phyloP scores from a whole-genome alignment of 2,329 filamentous ascomycete genomes.

The Conoideocrella luteorostrata region DNA sequence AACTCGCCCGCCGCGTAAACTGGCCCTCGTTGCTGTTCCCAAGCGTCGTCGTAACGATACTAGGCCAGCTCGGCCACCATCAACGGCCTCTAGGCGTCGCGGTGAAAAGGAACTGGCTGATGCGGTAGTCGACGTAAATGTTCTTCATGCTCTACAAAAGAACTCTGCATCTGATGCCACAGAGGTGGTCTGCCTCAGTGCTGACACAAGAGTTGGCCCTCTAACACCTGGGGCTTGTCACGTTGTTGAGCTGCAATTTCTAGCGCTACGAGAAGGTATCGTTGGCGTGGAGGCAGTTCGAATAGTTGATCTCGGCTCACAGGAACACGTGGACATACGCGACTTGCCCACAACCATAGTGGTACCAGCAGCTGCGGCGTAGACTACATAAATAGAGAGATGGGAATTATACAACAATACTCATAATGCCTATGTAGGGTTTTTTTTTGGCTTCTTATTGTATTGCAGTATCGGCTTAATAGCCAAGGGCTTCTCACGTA shows the following conservation, averaged over 20 bases:
- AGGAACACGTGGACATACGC: conserved; percentile 71
- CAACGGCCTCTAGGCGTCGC: conserved; percentile 33
- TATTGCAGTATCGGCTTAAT: too few relatives aligned
- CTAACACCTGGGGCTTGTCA: conserved; percentile 67
- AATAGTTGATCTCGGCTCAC: conserved; percentile 65
- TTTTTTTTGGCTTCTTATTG: too few relatives aligned
- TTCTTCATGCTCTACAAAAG: conserved; percentile 65
- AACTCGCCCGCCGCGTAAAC: conserved; percentile 50
- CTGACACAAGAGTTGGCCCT: conserved; percentile 67
- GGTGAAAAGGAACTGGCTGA: conserved; percentile 46
- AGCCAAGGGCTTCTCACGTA: too few relatives aligned
- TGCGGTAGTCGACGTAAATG: conserved; percentile 64
- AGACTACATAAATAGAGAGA: not conserved
- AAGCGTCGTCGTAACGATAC: conserved; percentile 54
- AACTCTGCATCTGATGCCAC: conserved; percentile 56
- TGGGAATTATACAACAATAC: not conserved
- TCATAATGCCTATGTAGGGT: not conserved
- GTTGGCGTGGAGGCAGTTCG: conserved; percentile 66
- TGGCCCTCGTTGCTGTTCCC: conserved; percentile 63
- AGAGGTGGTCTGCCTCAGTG: conserved; percentile 68
- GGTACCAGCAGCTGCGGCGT: conserved; percentile 22
- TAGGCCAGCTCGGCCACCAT: conserved; percentile 46
- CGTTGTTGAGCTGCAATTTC: conserved; percentile 64
- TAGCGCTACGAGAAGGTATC: conserved; percentile 61
- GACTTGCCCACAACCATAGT: conserved; percentile 67